Conservation (phyloP, 441 rosid species). For the Croton setiger region DNA sequence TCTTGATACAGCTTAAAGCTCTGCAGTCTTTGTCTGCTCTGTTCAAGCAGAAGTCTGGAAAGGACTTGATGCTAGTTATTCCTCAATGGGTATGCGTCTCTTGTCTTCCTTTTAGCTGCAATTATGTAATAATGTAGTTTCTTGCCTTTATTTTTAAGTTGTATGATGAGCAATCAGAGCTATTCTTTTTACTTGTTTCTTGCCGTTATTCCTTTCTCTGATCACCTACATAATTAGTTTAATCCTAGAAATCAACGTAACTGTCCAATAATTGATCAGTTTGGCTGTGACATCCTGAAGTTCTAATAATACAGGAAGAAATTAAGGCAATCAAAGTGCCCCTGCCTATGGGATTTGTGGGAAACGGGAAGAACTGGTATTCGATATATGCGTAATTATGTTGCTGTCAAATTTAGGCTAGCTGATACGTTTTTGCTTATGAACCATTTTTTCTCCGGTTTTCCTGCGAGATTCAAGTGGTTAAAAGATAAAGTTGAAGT, state of each 20-base stretch:
- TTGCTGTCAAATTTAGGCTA: not conserved
- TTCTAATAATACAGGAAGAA: not conserved
- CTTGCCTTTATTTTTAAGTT: not conserved
- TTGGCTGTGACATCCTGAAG: not conserved
- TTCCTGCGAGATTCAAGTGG: not conserved
- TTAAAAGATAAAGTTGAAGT: not conserved
- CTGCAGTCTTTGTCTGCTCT: conserved; percentile 57
- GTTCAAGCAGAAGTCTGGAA: conserved; percentile 71
- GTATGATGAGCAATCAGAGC: not conserved
- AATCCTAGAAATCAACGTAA: not conserved
- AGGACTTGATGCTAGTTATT: conserved; percentile 58
- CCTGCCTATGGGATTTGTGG: not conserved
- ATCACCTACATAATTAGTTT: not conserved
- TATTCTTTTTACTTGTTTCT: not conserved
- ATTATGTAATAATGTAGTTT: too few relatives aligned
- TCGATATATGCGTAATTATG: not conserved
- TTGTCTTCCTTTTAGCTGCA: not conserved
- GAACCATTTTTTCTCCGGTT: not conserved
- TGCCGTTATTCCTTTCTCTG: not conserved
- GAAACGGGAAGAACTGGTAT: not conserved
- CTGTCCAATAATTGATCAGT: not conserved
- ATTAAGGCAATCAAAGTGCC: not conserved
- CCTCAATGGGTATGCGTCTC: conserved; percentile 80
- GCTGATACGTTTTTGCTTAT: not conserved
- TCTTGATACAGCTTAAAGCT: conserved; percentile 72